Evolutionary conservation across 257 asterid species (phyloP).

Genomic region (Penstemon newberryi): DNA sequence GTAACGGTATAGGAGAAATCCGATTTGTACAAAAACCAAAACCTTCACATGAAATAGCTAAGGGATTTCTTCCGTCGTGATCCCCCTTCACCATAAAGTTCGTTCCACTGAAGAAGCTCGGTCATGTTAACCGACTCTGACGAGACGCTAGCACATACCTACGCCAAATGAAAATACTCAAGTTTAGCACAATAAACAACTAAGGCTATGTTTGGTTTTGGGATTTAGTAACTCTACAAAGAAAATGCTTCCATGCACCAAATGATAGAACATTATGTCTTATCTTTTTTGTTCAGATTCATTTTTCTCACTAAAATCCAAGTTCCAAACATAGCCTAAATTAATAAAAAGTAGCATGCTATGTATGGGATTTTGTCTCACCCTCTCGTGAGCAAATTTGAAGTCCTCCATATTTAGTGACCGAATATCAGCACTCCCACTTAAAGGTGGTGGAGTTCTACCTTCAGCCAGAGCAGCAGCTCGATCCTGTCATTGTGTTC

Average conservation of each 20-base stretch:
- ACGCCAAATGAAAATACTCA: not conserved
- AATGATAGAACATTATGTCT: too few relatives aligned
- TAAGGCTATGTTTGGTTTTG: not conserved
- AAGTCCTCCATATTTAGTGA: constrained; percentile 75
- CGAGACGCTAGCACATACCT: constrained; percentile 26
- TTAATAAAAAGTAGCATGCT: not conserved
- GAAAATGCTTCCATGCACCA: too few relatives aligned
- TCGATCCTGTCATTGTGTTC: constrained; percentile 59
- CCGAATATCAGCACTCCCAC: constrained; percentile 76
- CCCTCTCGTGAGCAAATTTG: constrained; percentile 80
- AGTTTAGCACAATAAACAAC: constrained; percentile 7
- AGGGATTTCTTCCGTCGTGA: constrained; percentile 6
- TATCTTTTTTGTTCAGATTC: too few relatives aligned
- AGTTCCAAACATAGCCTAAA: not conserved
- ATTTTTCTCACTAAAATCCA: too few relatives aligned
- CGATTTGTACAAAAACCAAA: too few relatives aligned
- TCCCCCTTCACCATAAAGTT: constrained; percentile 20
- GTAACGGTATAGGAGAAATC: too few relatives aligned
- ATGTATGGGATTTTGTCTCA: constrained; percentile 24
- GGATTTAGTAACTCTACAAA: too few relatives aligned
- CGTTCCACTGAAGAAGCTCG: constrained; percentile 27
- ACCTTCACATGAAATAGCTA: not conserved
- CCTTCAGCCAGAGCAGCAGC: constrained; percentile 77
- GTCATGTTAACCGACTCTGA: constrained; percentile 15
- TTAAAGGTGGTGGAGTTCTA: constrained; percentile 66